Base-by-base conservation (phyloP, 1,284 basidiomycete species). In the Pyrrhoderma lamaoense region DNA sequence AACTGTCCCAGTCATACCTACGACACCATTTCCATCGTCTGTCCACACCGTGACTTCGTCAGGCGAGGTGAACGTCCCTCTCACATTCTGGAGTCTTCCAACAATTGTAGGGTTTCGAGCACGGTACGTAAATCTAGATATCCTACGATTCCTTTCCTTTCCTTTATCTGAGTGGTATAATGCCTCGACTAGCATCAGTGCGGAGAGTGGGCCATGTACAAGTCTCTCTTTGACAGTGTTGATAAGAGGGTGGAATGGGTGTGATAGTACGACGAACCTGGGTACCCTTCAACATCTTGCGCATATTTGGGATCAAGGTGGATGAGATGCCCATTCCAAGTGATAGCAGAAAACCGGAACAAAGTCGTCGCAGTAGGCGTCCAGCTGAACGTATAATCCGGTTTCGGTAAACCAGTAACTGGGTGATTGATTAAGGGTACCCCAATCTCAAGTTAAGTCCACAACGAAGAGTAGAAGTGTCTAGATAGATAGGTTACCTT, bases 331-430 rank as follows among this genome's bases (percentile, higher is more conserved):
- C 77, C 80, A 57, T 89, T 87, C 67, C 88, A 90, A 53, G 84
- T 92, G 35, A 92, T 70, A 13, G 89, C 87, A 9, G 87, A 90
- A 68, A 86, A 93, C 8, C 88, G 80, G 70, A 92, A 92, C 19
- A 92, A 70, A 1, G 84, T 88, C 3, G 81, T 80, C 34, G 79
- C 65, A 18, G 76, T 80, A 8, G 89, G 88, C 7, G 69, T 77
- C 62, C 80, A 89, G 31, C 69, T 70, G 62, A 85, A 80, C 2
- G 74, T 73, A 61, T 86, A 82, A 53, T 82, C 76, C 19, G 73
- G 65, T 7, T 61, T 59, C 13, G 82, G 80, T n/a, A 81, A 59
- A 54, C 66, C 72, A 23, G 69, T 64, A 52, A 81, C 79, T 82
- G 58, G 18, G 5, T 31, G 5, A 11, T 5, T 31, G 11, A 5